Conservation (phyloP, 2,329 filamentous ascomycete genomes). For the Alternaria sp. region DNA sequence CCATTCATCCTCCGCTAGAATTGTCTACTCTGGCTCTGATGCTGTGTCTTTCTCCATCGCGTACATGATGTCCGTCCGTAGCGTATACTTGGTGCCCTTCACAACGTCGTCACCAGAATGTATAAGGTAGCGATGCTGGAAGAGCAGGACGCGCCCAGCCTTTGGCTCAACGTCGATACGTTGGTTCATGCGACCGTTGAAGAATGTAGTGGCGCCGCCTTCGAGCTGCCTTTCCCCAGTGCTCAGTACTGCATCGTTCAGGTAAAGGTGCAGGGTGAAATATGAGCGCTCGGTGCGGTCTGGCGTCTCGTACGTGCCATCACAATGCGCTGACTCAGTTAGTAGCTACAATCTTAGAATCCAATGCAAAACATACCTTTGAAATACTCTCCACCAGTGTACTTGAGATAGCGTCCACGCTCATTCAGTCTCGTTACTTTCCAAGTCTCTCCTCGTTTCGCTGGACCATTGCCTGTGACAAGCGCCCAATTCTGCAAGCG, state of each 20-base stretch:
- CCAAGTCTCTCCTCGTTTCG: conserved; percentile 56
- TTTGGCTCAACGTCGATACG: conserved; percentile 60
- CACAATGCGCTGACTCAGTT: conserved; percentile 66
- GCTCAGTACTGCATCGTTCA: conserved; percentile 56
- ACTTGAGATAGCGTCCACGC: conserved; percentile 78
- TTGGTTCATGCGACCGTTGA: conserved; percentile 42
- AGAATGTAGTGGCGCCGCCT: conserved; percentile 66
- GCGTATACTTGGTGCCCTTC: conserved; percentile 63
- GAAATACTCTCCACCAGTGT: conserved; percentile 77
- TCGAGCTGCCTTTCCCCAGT: conserved; percentile 49
- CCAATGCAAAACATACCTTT: conserved; percentile 50
- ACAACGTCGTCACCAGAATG: conserved; percentile 66
- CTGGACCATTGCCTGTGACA: conserved; percentile 58
- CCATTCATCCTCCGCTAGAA: not conserved
- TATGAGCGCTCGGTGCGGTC: conserved; percentile 61
- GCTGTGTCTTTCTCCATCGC: conserved; percentile 33
- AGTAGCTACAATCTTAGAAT: conserved; percentile 11
- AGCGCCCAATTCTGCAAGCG: conserved; percentile 48
- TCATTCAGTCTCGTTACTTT: conserved; percentile 68
- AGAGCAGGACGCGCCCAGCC: conserved; percentile 62
- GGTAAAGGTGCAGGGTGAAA: conserved; percentile 66
- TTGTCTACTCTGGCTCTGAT: not conserved
- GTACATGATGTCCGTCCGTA: conserved; percentile 67
- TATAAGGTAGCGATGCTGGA: conserved; percentile 63
- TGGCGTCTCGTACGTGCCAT: conserved; percentile 69